Evolutionary conservation across 2,329 filamentous ascomycete species (phyloP), one percentile per base, ranked within the genome.

Genomic region (Scedosporium apiospermum): DNA sequence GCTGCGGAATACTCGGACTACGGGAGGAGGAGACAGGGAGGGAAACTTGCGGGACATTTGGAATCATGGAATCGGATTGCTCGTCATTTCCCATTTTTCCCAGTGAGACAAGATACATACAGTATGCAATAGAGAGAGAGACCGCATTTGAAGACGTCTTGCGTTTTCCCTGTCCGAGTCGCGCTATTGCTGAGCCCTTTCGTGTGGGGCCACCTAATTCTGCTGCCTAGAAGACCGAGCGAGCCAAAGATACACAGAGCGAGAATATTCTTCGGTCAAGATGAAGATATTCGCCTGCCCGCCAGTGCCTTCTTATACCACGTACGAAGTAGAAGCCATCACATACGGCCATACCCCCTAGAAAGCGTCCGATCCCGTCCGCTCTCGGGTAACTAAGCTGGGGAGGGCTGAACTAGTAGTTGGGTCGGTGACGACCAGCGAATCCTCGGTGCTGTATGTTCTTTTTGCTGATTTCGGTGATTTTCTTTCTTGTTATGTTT

Each of bases 71-170:
- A 34, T 61, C 23, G n/a, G 23, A 18, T 34, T 61, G 23, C 44
- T 61, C 9, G 44, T 34, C 6, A 34, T 61, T 53, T 30, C 51
- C 26, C 51, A 27, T 23, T 61, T 61, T 38, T 12, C 34, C 34
- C 34, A 3, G 34, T 38, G 34, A 38, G 34, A 38, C 10, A 38
- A 38, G 44, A 61, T 61, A 53, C 44, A 53, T 61, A 61, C 44
- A 53, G 59, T 61, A 51, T 61, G 59, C 51, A 61, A 61, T 61
- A 61, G 59, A 60, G 21, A 60, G 44, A 38, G 34, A 38, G 34
- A 38, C 6, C 10, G 34, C 34, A 38, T 38, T 38, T 42, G 57
- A 34, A 41, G 42, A 42, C 21, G 7, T 38, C 27, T 41, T 27
- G 57, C 23, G 34, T 38, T 49, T 49, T 21, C 16, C 44, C 44